These are phyloP conservation scores for Cryptococcus sp. DNA, from an alignment of 1,284 basidiomycete species.

Conservation along the genomic window DNA sequence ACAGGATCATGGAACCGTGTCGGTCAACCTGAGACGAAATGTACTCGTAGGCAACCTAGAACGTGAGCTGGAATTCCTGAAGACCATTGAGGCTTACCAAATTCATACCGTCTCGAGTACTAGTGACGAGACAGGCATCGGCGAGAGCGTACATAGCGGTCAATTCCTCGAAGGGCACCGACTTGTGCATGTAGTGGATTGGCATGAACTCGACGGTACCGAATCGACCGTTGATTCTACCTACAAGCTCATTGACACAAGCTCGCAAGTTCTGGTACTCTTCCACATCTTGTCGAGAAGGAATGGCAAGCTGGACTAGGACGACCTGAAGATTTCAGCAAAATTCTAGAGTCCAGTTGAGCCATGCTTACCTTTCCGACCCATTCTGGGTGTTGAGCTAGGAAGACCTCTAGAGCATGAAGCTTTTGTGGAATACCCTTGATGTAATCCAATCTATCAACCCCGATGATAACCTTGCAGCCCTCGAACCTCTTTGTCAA, in stretches of 20 bases:
- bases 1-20: constrained; percentile 95
- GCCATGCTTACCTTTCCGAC: constrained; percentile 74
- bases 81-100: constrained; percentile 57
- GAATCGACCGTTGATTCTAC: constrained; percentile 95
- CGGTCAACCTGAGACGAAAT: constrained; percentile 89
- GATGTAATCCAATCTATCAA: constrained; percentile 98
- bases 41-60: constrained; percentile 97
- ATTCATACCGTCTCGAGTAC: constrained; percentile 98
- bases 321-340: constrained; percentile 61
- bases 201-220: constrained; percentile 99
- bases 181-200: constrained; percentile 98
- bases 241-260: constrained; percentile 95
- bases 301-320: constrained; percentile 92
- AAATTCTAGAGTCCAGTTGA: not conserved
- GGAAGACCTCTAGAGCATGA: constrained; percentile 92
- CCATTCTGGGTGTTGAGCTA: constrained; percentile 97
- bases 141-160: constrained; percentile 94
- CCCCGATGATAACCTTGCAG: constrained; percentile 96
- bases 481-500: constrained; percentile 87
- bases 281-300: constrained; percentile 95
- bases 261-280: constrained; percentile 97
- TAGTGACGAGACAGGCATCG: constrained; percentile 93
- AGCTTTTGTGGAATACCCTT: constrained; percentile 99
- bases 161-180: constrained; percentile 86
- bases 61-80: not conserved